A percentile compares a stretch with the other conserved stretches of the same genome.
Evolutionary conservation across 495 filamentous ascomycete species (phyloP).

Genomic region (Hypoxylon fuscum): DNA sequence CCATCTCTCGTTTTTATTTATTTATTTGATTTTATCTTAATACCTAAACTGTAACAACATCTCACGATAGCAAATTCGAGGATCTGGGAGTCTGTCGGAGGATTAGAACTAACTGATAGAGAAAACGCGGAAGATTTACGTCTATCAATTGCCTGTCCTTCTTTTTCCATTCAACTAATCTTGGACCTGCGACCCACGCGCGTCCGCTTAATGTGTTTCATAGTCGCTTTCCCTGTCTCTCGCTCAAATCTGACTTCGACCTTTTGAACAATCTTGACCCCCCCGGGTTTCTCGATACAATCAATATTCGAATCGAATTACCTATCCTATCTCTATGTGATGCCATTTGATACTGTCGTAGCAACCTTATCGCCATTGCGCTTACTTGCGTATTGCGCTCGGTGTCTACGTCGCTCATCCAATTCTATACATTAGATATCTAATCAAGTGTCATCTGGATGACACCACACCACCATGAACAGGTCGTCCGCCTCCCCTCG

Average conservation of each 20-base stretch:
- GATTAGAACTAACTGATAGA: slow-evolving; percentile 15
- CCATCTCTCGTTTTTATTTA: neutral
- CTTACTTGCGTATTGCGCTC: slow-evolving; percentile 35
- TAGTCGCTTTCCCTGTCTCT: slow-evolving; percentile 34
- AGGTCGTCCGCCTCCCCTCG: slow-evolving; percentile 45
- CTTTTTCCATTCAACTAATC: slow-evolving; percentile 13
- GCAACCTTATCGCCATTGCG: slow-evolving; percentile 28
- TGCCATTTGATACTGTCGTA: slow-evolving; percentile 32
- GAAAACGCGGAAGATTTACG: slow-evolving; percentile 23
- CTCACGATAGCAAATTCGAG: slow-evolving; percentile 3
- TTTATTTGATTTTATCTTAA: too few species aligned
- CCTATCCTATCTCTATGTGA: slow-evolving; percentile 29
- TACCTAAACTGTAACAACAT: slow-evolving; percentile 11
- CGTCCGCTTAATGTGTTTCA: slow-evolving; percentile 41
- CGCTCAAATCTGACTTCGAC: slow-evolving; percentile 28
- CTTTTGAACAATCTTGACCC: slow-evolving; percentile 12
- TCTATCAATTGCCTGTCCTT: slow-evolving; percentile 31
- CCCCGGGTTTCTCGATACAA: slow-evolving; percentile 24
- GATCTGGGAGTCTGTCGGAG: neutral
- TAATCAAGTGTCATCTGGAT: slow-evolving; percentile 39
- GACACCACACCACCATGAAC: slow-evolving; percentile 40
- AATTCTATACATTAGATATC: slow-evolving; percentile 27
- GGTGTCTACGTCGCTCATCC: slow-evolving; percentile 14
- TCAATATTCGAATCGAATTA: slow-evolving; percentile 30
- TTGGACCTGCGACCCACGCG: slow-evolving; percentile 33